Percentiles rank a stretch among this genome's conserved stretches.
Conservation (phyloP, 208 protist species). For the Borovskyia barvae region DNA sequence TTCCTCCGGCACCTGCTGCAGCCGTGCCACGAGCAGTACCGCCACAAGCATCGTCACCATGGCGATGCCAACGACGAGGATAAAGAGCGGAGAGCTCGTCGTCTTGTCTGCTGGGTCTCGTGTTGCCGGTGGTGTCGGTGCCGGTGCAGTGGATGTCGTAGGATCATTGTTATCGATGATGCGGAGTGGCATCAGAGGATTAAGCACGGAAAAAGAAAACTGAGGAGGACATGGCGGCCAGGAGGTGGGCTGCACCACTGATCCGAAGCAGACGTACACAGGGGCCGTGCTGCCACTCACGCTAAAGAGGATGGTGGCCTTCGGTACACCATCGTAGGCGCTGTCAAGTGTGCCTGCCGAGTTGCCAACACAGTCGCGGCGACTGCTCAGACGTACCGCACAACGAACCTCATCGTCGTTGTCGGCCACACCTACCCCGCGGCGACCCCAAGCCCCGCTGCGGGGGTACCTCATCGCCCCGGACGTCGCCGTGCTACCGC, state of each 20-base stretch:
- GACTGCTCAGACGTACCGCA: conserved; percentile 34
- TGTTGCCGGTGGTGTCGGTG: conserved; percentile 21
- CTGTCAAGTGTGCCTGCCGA: conserved; percentile 48
- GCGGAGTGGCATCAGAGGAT: conserved; percentile 29
- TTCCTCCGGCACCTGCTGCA: conserved; percentile 32
- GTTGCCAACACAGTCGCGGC: conserved; percentile 45
- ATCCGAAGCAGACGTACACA: conserved; percentile 43
- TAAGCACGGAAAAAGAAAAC: conserved; percentile 24
- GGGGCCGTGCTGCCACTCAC: conserved; percentile 32
- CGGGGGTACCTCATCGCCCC: neutral
- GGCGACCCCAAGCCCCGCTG: neutral
- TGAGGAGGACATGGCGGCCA: conserved; percentile 14
- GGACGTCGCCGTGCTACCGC: neutral
- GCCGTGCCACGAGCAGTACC: conserved; percentile 26
- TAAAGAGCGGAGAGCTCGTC: conserved; percentile 20
- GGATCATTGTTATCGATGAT: conserved; percentile 23
- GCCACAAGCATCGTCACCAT: conserved; percentile 30
- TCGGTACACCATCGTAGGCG: conserved; percentile 25
- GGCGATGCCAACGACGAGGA: conserved; percentile 22
- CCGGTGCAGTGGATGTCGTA: neutral
- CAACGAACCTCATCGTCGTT: conserved; percentile 19
- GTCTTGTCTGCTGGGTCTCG: conserved; percentile 17
- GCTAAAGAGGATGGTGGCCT: conserved; percentile 20
- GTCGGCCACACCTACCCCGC: neutral
- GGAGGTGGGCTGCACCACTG: conserved; percentile 8